Base-by-base conservation (phyloP, 73 alveolate genomes). In the Paramecium primaurelia region DNA sequence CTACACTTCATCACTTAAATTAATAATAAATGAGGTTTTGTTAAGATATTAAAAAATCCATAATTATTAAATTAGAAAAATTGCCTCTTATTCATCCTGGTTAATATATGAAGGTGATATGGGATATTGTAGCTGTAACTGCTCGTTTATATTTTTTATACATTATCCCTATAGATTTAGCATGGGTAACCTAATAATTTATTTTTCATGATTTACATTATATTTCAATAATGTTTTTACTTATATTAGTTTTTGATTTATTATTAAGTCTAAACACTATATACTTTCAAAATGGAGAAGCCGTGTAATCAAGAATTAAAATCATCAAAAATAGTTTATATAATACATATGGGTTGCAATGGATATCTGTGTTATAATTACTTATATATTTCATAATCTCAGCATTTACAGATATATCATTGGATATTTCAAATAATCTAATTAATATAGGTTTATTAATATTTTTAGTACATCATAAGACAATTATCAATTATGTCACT, bases 391-490 rank as follows among this genome's bases (percentile, higher is more conserved):
- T 77, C 20, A 22, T 77, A 20, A 7, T 45, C 6, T n/a, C 68
- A 5, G 30, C 25, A 12, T 22, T 16, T 22, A n/a, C 16, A 1
- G 42, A 45, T 0, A 8, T 45, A 32, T 28, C 49, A 0, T 20
- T 77, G 12, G 49, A 77, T 18, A 34, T 71, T 22, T 18, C 37
- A 7, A 28, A 28, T 44, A 38, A 77, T 16, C 0, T 38, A 6
- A 9, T 28, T 32, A 28, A 77, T 45, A 8, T 77, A 12, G 90
- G 40, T 20, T 77, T 38, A 16, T 32, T 77, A 0, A 20, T 77
- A 38, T 77, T 77, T 42, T 77, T 77, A 77, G 71, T 77, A 5
- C 90, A 77, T 42, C 90, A 77, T 40, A 28, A 77, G 40, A 77
- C 40, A 11, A 28, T 77, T 3, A 77, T 77, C 18, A 77, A 36